phyloP scores from a whole-genome alignment of 108 stramenopile species.

The Conticribra weissflogii region DNA sequence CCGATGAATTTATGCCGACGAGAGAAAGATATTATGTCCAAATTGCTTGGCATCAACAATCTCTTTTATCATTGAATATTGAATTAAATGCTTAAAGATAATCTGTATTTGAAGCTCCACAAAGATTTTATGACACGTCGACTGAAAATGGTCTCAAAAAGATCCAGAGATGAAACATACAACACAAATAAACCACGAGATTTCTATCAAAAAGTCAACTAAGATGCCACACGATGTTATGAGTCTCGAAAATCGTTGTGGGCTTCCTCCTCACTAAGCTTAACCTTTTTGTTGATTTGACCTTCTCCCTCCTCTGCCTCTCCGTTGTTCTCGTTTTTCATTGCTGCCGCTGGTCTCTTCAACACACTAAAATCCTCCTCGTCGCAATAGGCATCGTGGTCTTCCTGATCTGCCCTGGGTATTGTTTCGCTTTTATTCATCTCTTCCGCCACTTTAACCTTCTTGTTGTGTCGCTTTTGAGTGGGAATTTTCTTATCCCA shows the following conservation, averaged over 20 bases:
- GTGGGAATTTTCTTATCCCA: conserved; percentile 50
- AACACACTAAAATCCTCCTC: conserved; percentile 13
- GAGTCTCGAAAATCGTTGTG: background rate
- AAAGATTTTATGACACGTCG: too few species aligned
- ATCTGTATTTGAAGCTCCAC: too few species aligned
- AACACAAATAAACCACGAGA: too few species aligned
- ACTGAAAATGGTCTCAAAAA: too few species aligned
- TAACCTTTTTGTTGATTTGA: conserved; percentile 9
- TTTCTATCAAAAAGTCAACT: too few species aligned
- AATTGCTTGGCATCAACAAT: too few species aligned
- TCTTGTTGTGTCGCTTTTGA: conserved; percentile 29
- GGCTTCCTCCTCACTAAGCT: conserved; percentile 3
- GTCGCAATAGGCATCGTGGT: conserved; percentile 16
- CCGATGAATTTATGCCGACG: too few species aligned
- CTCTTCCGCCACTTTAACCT: conserved; percentile 49
- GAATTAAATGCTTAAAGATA: too few species aligned
- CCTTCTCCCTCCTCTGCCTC: conserved; percentile 3
- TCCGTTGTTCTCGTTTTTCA: conserved; percentile 3
- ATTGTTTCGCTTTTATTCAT: conserved; percentile 39
- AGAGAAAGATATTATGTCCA: too few species aligned
- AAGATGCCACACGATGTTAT: too few species aligned
- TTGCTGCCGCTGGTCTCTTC: conserved; percentile 6
- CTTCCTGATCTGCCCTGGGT: background rate
- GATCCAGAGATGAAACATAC: too few species aligned
- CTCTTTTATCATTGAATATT: too few species aligned